phyloP scores from a whole-genome alignment of 2,329 filamentous ascomycete genomes.

The Colletotrichum orchidophilum region DNA sequence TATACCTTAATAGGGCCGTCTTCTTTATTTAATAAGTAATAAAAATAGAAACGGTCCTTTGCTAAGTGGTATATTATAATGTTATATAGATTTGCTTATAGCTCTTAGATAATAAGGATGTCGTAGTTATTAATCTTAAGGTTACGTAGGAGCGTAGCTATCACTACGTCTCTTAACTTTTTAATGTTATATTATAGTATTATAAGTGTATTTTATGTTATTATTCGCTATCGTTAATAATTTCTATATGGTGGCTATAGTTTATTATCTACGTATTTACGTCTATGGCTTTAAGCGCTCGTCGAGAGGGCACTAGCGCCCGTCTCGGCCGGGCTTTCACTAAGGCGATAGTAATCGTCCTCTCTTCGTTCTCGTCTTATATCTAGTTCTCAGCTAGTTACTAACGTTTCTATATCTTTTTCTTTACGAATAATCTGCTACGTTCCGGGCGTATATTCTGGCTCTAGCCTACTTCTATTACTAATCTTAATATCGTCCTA shows the following conservation, averaged over 20 bases:
- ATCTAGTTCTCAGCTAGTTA: background rate
- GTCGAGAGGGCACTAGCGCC: background rate
- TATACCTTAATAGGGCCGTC: background rate
- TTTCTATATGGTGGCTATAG: conserved; percentile 11
- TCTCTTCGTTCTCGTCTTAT: background rate
- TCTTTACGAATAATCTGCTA: conserved; percentile 7
- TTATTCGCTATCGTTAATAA: conserved; percentile 2
- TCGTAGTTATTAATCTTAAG: conserved; percentile 14
- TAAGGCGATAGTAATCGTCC: background rate
- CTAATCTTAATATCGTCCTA: background rate
- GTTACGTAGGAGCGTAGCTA: conserved; percentile 9
- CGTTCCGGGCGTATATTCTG: background rate
- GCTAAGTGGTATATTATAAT: background rate
- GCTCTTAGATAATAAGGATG: conserved; percentile 11
- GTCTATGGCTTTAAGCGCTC: conserved; percentile 9
- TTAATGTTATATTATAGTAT: conserved; percentile 19
- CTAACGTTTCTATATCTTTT: background rate
- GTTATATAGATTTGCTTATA: conserved; percentile 3
- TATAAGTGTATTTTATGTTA: background rate
- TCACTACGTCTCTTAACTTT: conserved; percentile 7
- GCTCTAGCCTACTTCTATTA: background rate
- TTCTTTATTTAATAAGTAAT: background rate
- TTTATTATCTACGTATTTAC: background rate
- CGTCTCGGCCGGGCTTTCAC: background rate
- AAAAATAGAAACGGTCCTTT: conserved; percentile 15